Conservation (phyloP, 352 stramenopile genomes). For the Globisporangium parvum region DNA sequence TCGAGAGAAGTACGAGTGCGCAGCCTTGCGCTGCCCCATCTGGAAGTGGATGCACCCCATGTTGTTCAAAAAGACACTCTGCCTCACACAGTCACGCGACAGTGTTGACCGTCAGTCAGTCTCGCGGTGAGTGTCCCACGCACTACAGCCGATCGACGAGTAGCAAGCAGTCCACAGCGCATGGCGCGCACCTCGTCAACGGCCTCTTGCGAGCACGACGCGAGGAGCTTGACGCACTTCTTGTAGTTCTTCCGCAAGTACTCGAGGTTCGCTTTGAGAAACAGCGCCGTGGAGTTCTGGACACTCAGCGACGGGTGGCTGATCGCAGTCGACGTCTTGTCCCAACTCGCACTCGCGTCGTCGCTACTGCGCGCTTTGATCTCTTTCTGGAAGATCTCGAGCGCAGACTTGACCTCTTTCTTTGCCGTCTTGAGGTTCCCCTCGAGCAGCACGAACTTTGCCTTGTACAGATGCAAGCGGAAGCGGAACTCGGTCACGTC, state of each 20-base stretch:
- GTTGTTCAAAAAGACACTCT: conserved; percentile 87
- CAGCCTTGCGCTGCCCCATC: conserved; percentile 85
- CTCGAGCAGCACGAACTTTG: conserved; percentile 87
- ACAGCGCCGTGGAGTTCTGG: conserved; percentile 87
- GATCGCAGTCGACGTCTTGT: conserved; percentile 72
- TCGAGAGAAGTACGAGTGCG: conserved; percentile 89
- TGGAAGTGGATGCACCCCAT: conserved; percentile 92
- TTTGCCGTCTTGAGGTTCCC: conserved; percentile 87
- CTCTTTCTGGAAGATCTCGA: conserved; percentile 92
- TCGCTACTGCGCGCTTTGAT: conserved; percentile 52
- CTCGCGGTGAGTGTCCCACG: too few relatives aligned
- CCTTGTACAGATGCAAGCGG: conserved; percentile 88
- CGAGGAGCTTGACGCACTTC: conserved; percentile 92
- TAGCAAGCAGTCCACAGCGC: neutral
- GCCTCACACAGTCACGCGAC: neutral
- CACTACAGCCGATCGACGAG: too few relatives aligned
- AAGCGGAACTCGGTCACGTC: conserved; percentile 88
- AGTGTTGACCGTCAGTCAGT: too few relatives aligned
- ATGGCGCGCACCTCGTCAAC: conserved; percentile 57
- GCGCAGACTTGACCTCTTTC: conserved; percentile 90
- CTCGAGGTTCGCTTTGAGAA: conserved; percentile 92
- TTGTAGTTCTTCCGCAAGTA: conserved; percentile 93
- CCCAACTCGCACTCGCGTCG: conserved; percentile 18
- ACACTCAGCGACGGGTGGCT: conserved; percentile 72
- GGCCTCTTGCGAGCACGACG: conserved; percentile 80